Evolutionary conservation across 2,329 filamentous ascomycete genomes (phyloP).

Genomic region (Cadophora sp.): DNA sequence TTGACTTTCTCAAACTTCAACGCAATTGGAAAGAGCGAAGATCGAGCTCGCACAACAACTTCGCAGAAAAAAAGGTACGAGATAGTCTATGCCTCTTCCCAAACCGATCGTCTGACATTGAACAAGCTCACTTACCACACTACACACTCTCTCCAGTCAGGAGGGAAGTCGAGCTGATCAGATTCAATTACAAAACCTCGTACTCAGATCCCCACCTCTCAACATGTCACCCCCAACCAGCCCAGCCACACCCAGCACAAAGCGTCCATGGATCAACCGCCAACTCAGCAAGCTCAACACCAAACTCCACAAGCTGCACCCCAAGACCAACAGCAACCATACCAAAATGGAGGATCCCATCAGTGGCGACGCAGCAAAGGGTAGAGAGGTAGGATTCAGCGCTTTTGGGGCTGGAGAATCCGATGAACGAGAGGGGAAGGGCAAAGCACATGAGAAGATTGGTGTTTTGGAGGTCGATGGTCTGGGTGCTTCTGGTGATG

Average conservation of each 20-base stretch:
- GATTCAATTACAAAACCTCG: too few species aligned
- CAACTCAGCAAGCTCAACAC: conserved; percentile 1
- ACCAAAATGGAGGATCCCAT: not conserved
- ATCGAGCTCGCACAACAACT: too few species aligned
- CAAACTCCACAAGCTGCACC: not conserved
- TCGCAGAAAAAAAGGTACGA: too few species aligned
- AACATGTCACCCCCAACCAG: not conserved
- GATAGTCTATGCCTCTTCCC: too few species aligned
- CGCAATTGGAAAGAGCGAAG: too few species aligned
- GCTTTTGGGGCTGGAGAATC: not conserved
- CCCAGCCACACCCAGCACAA: not conserved
- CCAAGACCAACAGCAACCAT: not conserved
- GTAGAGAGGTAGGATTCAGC: conserved; percentile 1
- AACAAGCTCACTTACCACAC: too few species aligned
- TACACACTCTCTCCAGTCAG: too few species aligned
- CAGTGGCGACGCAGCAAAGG: not conserved
- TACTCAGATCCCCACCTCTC: not conserved
- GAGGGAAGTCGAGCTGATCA: too few species aligned
- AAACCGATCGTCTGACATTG: too few species aligned
- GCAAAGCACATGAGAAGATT: not conserved
- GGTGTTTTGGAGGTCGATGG: not conserved
- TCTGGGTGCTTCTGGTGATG: not conserved
- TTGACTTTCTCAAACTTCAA: too few species aligned
- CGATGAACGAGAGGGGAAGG: not conserved
- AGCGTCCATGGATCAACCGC: not conserved